A percentile compares a stretch with the other conserved stretches of the same genome.
phyloP scores from a whole-genome alignment of 225 moss, liverwort and hornwort genomes.

The Asterella californica region DNA sequence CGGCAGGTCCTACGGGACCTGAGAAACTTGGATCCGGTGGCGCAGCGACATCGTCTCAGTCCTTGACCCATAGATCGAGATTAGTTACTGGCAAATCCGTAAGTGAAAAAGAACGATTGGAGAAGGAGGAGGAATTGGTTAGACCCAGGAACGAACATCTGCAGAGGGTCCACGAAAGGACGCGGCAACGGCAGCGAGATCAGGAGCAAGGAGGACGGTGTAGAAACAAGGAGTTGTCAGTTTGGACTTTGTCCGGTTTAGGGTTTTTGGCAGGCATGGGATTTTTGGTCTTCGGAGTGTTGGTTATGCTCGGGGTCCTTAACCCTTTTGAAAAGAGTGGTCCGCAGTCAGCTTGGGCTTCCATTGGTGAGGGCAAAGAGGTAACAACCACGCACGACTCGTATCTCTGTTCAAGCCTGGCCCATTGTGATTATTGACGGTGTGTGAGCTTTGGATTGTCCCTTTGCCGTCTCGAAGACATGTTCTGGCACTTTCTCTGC shows the following conservation, averaged over 20 bases:
- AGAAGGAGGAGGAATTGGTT: conserved; percentile 1
- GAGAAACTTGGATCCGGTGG: conserved; percentile 26
- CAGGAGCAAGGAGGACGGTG: background rate
- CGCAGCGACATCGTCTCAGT: conserved; percentile 20
- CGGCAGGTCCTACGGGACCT: conserved; percentile 44
- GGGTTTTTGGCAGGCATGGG: conserved; percentile 46
- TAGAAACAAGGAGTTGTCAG: conserved; percentile 16
- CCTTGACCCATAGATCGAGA: conserved; percentile 41
- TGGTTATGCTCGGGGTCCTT: conserved; percentile 38
- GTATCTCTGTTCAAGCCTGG: background rate
- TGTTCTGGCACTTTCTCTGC: background rate
- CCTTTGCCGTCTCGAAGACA: background rate
- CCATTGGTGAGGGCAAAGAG: conserved; percentile 36
- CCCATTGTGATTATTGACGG: background rate
- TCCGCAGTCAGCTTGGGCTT: conserved; percentile 30
- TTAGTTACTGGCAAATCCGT: conserved; percentile 16
- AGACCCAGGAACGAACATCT: background rate
- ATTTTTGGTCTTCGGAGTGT: conserved; percentile 34
- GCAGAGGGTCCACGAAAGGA: background rate
- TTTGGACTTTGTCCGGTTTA: conserved; percentile 36
- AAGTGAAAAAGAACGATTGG: conserved; percentile 5
- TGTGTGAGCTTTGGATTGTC: background rate
- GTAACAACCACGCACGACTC: background rate
- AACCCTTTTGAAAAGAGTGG: conserved; percentile 23
- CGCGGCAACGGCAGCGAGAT: background rate